A percentile compares a stretch with the other conserved stretches of the same genome.
phyloP scores from a whole-genome alignment of 805 yeast genomes.

The Candida railenensis region DNA sequence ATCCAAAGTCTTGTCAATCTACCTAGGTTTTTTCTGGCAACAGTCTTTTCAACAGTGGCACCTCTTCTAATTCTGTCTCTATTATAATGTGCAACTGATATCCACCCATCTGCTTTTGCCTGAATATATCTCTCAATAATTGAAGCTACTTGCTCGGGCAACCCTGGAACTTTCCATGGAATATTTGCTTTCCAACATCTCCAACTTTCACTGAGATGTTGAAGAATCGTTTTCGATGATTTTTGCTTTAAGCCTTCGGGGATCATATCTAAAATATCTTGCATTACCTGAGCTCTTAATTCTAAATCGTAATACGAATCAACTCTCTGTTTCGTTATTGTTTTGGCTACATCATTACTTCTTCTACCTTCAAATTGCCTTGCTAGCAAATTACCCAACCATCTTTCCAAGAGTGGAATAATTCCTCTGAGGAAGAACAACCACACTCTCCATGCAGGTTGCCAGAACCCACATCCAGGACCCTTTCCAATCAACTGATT shows the following conservation, averaged over 20 bases:
- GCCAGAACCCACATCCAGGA: constrained; percentile 99
- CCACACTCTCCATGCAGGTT: constrained; percentile 99
- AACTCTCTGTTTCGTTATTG: constrained; percentile 91
- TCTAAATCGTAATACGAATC: constrained; percentile 95
- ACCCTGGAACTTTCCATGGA: constrained; percentile 96
- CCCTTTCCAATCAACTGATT: constrained; percentile 91
- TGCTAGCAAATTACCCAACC: constrained; percentile 89
- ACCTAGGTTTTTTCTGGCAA: constrained; percentile 90
- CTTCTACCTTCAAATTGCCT: constrained; percentile 96
- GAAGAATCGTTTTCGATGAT: constrained; percentile 82
- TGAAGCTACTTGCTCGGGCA: constrained; percentile 85
- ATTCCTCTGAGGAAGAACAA: constrained; percentile 86
- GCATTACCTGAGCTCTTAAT: constrained; percentile 89
- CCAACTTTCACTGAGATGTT: constrained; percentile 98
- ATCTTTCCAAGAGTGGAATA: constrained; percentile 86
- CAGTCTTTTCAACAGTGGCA: constrained; percentile 91
- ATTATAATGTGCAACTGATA: constrained; percentile 87
- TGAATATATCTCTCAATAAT: constrained; percentile 87
- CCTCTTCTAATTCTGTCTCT: constrained; percentile 87
- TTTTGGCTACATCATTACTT: constrained; percentile 87
- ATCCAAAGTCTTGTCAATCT: constrained; percentile 90
- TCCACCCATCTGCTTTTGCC: constrained; percentile 97
- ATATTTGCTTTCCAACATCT: constrained; percentile 99
- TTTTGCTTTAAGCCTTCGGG: constrained; percentile 91
- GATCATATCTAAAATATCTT: constrained; percentile 94